Conservation (phyloP, 2,329 filamentous ascomycete genomes). For the Fragosphaeria purpurea region DNA sequence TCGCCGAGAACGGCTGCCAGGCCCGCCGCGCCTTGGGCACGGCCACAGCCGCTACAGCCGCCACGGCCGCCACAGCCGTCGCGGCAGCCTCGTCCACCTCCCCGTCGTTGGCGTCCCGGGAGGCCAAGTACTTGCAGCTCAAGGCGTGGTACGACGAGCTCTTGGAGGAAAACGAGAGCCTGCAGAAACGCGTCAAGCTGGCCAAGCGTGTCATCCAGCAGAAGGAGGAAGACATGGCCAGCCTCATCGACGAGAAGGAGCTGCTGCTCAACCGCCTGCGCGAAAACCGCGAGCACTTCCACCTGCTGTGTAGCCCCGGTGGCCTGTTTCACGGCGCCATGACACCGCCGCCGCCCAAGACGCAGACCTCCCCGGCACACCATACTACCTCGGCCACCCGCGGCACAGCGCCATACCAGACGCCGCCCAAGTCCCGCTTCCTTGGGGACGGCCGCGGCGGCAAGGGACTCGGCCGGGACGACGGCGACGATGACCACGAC, state of each 20-base stretch:
- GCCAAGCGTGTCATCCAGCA: slow-evolving; percentile 72
- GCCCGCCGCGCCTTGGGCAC: slow-evolving; percentile 43
- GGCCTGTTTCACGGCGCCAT: slow-evolving; percentile 54
- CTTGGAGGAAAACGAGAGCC: slow-evolving; percentile 52
- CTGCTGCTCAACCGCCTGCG: slow-evolving; percentile 74
- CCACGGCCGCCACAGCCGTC: no score
- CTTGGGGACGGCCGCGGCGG: slow-evolving; percentile 18
- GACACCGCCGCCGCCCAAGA: slow-evolving; percentile 35
- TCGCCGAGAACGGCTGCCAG: slow-evolving; percentile 59
- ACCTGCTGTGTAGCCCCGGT: slow-evolving; percentile 65
- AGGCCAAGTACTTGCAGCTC: slow-evolving; percentile 49
- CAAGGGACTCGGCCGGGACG: slow-evolving; percentile 38
- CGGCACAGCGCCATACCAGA: slow-evolving; percentile 38
- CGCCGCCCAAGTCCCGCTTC: slow-evolving; percentile 29
- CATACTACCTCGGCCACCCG: slow-evolving; percentile 18
- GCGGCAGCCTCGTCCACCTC: no score
- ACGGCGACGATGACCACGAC: slow-evolving; percentile 22
- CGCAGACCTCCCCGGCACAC: slow-evolving; percentile 33
- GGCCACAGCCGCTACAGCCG: slow-evolving; percentile 15
- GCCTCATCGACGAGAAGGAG: slow-evolving; percentile 64
- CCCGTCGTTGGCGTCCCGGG: slow-evolving; percentile 36
- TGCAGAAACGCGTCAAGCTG: slow-evolving; percentile 56
- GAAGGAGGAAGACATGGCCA: slow-evolving; percentile 62
- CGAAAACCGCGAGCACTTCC: slow-evolving; percentile 82
- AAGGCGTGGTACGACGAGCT: slow-evolving; percentile 57